phyloP scores from a whole-genome alignment of 2,329 filamentous ascomycete species.

The Aulographum hederae region DNA sequence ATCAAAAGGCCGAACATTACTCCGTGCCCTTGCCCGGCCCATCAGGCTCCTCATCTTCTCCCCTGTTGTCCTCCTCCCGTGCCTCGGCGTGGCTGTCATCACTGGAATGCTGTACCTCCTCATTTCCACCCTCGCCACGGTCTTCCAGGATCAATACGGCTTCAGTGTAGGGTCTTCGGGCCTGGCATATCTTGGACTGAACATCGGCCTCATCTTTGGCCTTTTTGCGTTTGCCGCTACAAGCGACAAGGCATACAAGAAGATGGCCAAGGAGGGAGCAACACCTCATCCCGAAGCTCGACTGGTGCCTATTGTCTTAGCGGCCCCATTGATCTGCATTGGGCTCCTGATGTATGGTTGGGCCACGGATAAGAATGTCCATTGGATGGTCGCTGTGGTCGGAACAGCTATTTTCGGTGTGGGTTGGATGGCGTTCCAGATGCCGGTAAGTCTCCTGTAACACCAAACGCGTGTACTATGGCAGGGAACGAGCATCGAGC shows the following conservation, averaged over 20 bases:
- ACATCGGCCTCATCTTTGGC: conserved; percentile 20
- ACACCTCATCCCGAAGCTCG: conserved; percentile 10
- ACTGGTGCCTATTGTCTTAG: background rate
- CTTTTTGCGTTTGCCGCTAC: conserved; percentile 5
- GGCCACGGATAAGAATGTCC: conserved; percentile 9
- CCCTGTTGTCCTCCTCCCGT: conserved; percentile 16
- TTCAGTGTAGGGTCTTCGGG: conserved; percentile 20
- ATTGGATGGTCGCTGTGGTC: conserved; percentile 13
- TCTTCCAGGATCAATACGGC: conserved; percentile 21
- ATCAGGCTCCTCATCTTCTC: conserved; percentile 19
- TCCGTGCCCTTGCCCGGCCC: conserved; percentile 15
- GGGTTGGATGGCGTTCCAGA: conserved; percentile 9
- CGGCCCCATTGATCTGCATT: conserved; percentile 6
- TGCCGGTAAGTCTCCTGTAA: background rate
- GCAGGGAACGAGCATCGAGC: too few species aligned
- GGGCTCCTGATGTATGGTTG: conserved; percentile 15
- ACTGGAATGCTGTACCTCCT: conserved; percentile 24
- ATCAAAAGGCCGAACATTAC: background rate
- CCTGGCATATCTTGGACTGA: conserved; percentile 22
- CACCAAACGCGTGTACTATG: too few species aligned
- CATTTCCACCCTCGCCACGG: conserved; percentile 25
- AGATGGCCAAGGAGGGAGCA: conserved; percentile 6
- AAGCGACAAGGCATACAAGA: conserved; percentile 5
- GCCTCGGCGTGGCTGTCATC: conserved; percentile 17
- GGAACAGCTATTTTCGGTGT: conserved; percentile 10